Evolutionary conservation across 2,329 filamentous ascomycete genomes (phyloP).

Genomic region (Trichoderma simmonsii): DNA sequence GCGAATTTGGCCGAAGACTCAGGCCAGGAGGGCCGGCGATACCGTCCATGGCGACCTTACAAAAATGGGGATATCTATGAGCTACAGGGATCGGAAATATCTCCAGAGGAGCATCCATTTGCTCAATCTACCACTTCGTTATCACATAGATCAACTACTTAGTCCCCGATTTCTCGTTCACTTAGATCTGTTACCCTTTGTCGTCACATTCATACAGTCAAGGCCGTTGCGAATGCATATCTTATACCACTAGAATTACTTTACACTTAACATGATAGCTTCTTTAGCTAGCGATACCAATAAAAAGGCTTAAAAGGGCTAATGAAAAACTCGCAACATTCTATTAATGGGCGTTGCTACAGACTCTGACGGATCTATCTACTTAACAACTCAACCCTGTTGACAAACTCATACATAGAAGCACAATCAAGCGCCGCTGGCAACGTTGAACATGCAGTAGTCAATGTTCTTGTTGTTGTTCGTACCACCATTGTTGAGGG

Average conservation of each 20-base stretch:
- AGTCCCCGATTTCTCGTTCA: fast-evolving
- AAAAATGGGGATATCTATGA: neutral
- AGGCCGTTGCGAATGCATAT: neutral
- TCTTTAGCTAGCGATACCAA: too few relatives aligned
- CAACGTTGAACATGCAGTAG: neutral
- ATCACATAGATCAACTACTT: neutral
- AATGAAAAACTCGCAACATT: too few relatives aligned
- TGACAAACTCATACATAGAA: neutral
- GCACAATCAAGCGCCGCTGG: neutral
- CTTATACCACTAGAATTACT: neutral
- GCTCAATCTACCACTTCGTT: neutral
- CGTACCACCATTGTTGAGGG: neutral
- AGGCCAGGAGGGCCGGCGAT: neutral
- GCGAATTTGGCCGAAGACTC: neutral
- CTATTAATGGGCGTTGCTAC: neutral
- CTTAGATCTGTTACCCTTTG: neutral
- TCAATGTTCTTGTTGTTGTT: neutral
- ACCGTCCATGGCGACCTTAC: neutral
- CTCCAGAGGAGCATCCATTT: neutral
- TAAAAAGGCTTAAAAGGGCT: too few relatives aligned
- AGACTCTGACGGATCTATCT: neutral
- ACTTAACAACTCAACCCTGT: neutral
- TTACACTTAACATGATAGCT: neutral
- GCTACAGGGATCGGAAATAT: neutral
- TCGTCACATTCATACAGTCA: neutral